Evolutionary conservation across 2,329 filamentous ascomycete genomes (phyloP).

Genomic region (Emergomyces pasteurianus): DNA sequence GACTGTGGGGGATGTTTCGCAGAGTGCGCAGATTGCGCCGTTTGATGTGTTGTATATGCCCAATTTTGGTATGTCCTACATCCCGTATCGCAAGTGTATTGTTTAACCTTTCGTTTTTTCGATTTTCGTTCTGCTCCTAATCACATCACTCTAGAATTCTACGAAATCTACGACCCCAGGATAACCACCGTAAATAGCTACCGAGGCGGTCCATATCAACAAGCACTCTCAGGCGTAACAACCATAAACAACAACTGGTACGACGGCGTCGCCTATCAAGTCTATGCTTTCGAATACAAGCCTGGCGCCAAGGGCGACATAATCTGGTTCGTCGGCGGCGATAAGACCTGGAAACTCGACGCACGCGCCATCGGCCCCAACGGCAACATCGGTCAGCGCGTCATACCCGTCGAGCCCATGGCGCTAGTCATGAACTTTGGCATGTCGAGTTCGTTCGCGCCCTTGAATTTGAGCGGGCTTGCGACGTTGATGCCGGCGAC

Average conservation of each 20-base stretch:
- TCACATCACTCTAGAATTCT: conserved; percentile 36
- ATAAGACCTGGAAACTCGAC: conserved; percentile 53
- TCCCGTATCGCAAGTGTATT: too few species aligned
- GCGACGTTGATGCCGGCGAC: conserved; percentile 46
- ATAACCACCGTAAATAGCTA: conserved; percentile 49
- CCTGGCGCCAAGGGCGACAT: conserved; percentile 50
- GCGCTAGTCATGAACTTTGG: conserved; percentile 57
- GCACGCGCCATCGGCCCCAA: conserved; percentile 51
- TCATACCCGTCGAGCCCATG: conserved; percentile 57
- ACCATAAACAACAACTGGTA: conserved; percentile 57
- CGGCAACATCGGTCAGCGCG: conserved; percentile 55
- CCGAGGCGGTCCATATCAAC: conserved; percentile 50
- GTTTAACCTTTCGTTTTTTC: too few species aligned
- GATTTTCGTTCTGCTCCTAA: neutral
- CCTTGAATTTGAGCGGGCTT: conserved; percentile 47
- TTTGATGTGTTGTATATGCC: conserved; percentile 61
- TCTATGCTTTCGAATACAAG: conserved; percentile 51
- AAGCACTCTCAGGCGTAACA: conserved; percentile 50
- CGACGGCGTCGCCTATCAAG: conserved; percentile 51
- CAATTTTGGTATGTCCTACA: conserved; percentile 35
- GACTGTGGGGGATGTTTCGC: conserved; percentile 51
- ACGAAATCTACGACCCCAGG: conserved; percentile 51
- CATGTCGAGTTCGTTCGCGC: conserved; percentile 55
- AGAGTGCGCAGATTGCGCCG: conserved; percentile 55
- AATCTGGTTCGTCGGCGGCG: conserved; percentile 56